phyloP scores from a whole-genome alignment of 108 stramenopile genomes.

The Aureococcus anophagefferens region DNA sequence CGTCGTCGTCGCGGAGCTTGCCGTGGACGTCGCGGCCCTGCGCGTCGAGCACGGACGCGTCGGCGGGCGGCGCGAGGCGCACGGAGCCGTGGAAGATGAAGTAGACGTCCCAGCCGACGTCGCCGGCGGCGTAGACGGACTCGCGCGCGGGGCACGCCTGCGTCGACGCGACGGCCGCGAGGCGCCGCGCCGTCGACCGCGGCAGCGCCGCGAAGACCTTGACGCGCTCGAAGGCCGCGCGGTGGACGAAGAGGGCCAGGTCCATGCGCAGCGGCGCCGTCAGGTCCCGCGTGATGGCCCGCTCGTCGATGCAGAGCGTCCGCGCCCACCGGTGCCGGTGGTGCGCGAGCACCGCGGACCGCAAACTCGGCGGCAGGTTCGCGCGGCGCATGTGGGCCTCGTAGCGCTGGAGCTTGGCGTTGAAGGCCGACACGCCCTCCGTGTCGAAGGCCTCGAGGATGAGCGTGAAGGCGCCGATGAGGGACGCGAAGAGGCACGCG shows the following conservation, averaged over 20 bases:
- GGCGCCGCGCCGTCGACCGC: conserved; percentile 25
- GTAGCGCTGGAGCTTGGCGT: conserved; percentile 34
- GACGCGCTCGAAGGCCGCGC: conserved; percentile 20
- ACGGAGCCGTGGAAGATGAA: conserved; percentile 40
- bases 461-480: conserved; percentile 34
- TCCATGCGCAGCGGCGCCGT: conserved; percentile 43
- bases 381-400: conserved; percentile 39
- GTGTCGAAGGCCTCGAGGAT: conserved; percentile 30
- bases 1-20: neutral
- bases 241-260: conserved; percentile 30
- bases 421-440: conserved; percentile 34
- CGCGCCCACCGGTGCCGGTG: conserved; percentile 32
- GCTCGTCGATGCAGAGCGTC: conserved; percentile 32
- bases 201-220: conserved; percentile 26
- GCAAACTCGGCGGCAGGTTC: conserved; percentile 27
- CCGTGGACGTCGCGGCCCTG: conserved; percentile 14
- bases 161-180: conserved; percentile 24
- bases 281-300: conserved; percentile 27
- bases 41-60: conserved; percentile 36
- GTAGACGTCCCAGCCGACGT: conserved; percentile 46
- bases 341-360: conserved; percentile 30
- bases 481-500: conserved; percentile 39
- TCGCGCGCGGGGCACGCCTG: conserved; percentile 24
- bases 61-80: conserved; percentile 23
- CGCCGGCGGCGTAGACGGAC: conserved; percentile 40